These are phyloP conservation scores for Malus hybrid DNA, from an alignment of 331 rosid species.

Conservation along the genomic window DNA sequence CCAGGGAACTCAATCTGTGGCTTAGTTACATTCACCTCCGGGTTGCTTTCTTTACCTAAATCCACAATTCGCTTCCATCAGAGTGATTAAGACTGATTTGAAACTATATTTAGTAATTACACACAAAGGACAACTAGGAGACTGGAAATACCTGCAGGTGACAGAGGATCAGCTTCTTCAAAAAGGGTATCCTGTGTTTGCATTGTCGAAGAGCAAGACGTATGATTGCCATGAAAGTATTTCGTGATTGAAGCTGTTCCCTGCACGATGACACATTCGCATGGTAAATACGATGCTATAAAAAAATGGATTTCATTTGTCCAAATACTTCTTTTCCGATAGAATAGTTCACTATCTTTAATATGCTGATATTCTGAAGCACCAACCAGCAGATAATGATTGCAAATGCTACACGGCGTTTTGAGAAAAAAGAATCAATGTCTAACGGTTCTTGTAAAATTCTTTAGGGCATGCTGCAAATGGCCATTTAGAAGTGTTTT, in stretches of 20 bases:
- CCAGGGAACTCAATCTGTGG: conserved; percentile 32
- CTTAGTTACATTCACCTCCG: conserved; percentile 32
- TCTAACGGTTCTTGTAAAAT: background rate
- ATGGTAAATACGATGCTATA: background rate
- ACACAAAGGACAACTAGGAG: conserved; percentile 11
- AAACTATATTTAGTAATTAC: background rate
- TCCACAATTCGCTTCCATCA: conserved; percentile 19
- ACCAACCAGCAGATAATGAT: background rate
- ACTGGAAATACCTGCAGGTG: conserved; percentile 56
- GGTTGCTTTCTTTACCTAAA: conserved; percentile 46
- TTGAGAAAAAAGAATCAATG: background rate
- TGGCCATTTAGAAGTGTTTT: background rate
- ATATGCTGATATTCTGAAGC: background rate
- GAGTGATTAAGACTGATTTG: conserved; percentile 13
- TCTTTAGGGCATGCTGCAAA: background rate
- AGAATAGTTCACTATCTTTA: background rate
- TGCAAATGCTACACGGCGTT: background rate
- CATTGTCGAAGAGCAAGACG: conserved; percentile 32
- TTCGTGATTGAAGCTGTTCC: conserved; percentile 76
- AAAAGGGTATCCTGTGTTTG: conserved; percentile 26
- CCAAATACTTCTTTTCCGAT: background rate
- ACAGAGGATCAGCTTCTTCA: conserved; percentile 41
- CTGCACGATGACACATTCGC: conserved; percentile 23
- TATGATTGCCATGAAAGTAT: conserved; percentile 53
- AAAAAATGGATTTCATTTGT: background rate